phyloP scores from a whole-genome alignment of 1,284 basidiomycete genomes.

The Fomitiporia mediterranea region DNA sequence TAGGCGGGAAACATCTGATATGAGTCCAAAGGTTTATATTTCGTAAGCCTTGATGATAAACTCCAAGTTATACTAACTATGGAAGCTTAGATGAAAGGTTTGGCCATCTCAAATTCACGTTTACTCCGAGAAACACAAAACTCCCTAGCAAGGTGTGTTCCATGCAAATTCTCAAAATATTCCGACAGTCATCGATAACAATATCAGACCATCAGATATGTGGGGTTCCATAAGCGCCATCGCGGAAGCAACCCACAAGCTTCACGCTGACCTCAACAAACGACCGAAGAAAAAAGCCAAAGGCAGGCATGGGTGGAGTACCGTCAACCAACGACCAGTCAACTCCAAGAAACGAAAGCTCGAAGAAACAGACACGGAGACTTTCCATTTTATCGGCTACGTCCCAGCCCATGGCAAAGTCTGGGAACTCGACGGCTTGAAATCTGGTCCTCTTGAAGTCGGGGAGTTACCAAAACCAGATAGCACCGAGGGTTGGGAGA shows the following conservation, averaged over 20 bases:
- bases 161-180: not conserved
- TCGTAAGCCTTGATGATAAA: not conserved
- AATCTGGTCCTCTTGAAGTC: conserved; percentile 54
- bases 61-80: not conserved
- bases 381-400: conserved; percentile 61
- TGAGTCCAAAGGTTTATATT: conserved; percentile 50
- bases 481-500: conserved; percentile 42
- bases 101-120: conserved; percentile 51
- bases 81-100: conserved; percentile 60
- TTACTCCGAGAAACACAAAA: conserved; percentile 52
- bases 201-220: conserved; percentile 49
- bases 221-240: conserved; percentile 46
- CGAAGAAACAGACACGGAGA: conserved; percentile 32
- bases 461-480: conserved; percentile 40
- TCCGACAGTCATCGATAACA: not conserved
- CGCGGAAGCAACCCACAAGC: conserved; percentile 40
- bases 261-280: conserved; percentile 31
- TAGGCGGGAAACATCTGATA: conserved; percentile 44
- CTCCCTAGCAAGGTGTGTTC: conserved; percentile 46
- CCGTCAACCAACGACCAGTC: conserved; percentile 26
- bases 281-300: conserved; percentile 31
- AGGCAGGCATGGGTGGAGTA: conserved; percentile 19
- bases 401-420: conserved; percentile 56
- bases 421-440: conserved; percentile 53
- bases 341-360: conserved; percentile 19